Evolutionary conservation across 2,329 filamentous ascomycete species (phyloP).

Genomic region (Penicillium palitans): DNA sequence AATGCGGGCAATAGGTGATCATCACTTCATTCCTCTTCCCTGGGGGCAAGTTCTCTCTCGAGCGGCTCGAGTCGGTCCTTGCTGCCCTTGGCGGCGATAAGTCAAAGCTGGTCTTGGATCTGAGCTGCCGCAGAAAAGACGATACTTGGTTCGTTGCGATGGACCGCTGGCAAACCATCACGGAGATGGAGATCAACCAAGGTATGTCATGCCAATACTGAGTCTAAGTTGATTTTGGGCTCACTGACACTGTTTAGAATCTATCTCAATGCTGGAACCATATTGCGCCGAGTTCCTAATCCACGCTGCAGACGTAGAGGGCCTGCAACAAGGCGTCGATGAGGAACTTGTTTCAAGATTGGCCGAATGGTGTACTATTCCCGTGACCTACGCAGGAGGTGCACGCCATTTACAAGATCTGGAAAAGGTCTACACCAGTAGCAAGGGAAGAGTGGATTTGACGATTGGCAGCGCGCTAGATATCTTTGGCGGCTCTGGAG

Average conservation of each 20-base stretch:
- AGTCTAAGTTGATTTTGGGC: not conserved
- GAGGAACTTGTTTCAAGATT: conserved; percentile 75
- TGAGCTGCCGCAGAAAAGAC: conserved; percentile 79
- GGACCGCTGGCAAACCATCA: conserved; percentile 98
- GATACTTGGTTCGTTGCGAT: conserved; percentile 94
- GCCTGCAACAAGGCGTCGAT: conserved; percentile 87
- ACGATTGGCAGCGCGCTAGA: conserved; percentile 96
- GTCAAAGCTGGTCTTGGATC: conserved; percentile 84
- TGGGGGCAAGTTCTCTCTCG: conserved; percentile 74
- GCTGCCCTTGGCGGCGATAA: conserved; percentile 70
- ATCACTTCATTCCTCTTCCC: conserved; percentile 96
- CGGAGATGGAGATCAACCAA: conserved; percentile 89
- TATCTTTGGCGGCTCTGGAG: conserved; percentile 86
- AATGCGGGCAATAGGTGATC: conserved; percentile 69
- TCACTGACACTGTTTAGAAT: conserved; percentile 56
- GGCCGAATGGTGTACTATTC: conserved; percentile 83
- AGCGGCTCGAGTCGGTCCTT: conserved; percentile 72
- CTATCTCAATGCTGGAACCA: conserved; percentile 76
- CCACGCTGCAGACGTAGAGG: conserved; percentile 95
- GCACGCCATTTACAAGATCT: conserved; percentile 79
- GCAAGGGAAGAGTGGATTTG: conserved; percentile 78
- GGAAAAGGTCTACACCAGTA: conserved; percentile 75
- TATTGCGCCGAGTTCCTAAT: conserved; percentile 97
- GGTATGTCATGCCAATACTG: conserved; percentile 54
- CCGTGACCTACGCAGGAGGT: conserved; percentile 96